Evolutionary conservation across 1,139 yeast genomes (phyloP).

Genomic region (Saccharomycopsis hybrid): DNA sequence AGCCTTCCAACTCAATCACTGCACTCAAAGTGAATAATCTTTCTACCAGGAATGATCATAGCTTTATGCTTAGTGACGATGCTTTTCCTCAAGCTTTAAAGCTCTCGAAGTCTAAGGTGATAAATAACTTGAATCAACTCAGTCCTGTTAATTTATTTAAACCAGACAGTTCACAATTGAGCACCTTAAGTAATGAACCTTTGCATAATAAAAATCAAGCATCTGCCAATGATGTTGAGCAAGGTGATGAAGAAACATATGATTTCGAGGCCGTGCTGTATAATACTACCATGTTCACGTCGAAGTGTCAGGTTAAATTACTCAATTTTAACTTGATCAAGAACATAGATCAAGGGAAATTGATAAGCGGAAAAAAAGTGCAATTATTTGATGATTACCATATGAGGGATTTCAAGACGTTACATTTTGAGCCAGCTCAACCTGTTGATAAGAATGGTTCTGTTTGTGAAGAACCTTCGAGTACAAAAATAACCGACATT

Average conservation of each 20-base stretch:
- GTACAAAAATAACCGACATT: neutral
- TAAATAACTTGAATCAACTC: neutral
- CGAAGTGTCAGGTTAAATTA: neutral
- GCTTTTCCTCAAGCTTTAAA: no score
- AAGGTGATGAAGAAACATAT: no score
- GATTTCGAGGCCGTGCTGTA: no score
- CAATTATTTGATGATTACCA: neutral
- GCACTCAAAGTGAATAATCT: neutral
- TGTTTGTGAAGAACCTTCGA: no score
- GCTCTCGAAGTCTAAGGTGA: neutral
- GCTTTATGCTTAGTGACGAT: no score
- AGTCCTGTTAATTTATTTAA: neutral
- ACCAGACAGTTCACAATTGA: neutral
- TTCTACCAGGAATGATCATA: neutral
- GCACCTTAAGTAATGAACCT: no score
- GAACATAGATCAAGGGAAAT: constrained; percentile 4
- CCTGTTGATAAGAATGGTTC: no score
- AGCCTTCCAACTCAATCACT: constrained; percentile 3
- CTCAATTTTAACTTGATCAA: constrained; percentile 9
- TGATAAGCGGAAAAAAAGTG: constrained; percentile 8
- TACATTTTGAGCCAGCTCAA: no score
- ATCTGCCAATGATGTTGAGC: no score
- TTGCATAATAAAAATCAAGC: no score
- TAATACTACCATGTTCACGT: no score
- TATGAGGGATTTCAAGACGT: neutral